Base-by-base conservation (phyloP, 495 filamentous ascomycete species). In the Annulohypoxylon maeteangense region DNA sequence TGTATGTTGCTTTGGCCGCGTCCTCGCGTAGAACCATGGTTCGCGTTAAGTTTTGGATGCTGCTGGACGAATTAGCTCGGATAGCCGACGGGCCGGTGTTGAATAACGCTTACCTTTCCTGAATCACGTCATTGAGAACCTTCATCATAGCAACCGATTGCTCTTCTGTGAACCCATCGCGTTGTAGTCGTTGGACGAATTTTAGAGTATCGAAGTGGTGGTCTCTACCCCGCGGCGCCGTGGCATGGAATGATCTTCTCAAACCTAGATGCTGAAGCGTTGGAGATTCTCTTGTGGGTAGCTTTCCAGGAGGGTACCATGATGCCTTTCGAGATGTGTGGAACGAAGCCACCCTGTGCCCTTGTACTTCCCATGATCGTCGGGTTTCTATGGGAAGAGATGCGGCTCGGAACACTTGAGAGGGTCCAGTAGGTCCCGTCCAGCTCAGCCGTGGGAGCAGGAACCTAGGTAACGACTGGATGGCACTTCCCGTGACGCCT, bases 11-110 rank as follows among this genome's bases (percentile, higher is more conserved):
- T 66, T 90, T 90, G 67, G 91, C 91, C 44, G 91, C 89, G 68
- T 93, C 96, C 81, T 98, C 96, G 75, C 93, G 92, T n/a, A 96
- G 86, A 2, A 99, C 96, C 96, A 99, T 98, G 10, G 95, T 98
- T 62, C 95, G 91, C 0, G 96, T 98, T 20, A 99, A 83, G 83
- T 99, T 98, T 78, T 98, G 96, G 65, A 99, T 97, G 70, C 92
- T 91, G 71, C 2, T 14, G 16, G 42, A 44, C 36, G 38, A 47
- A 58, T 72, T 56, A 67, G 62, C 53, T 47, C 48, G 6, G 56
- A 40, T 8, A 48, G 16, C 20, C 23, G n/a, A 51, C 23, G 10
- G 22, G 47, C 65, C 10, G 65, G 65, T n/a, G 32, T 38, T 31
- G 23, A 11, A 36, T 38, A 8, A 27, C 7, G 47, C 74, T 47